Evolutionary conservation across 192 early-diverging fungal genomes (phyloP), one percentile per base, ranked within the genome.

Genomic region (Backusella mclennaniae): DNA sequence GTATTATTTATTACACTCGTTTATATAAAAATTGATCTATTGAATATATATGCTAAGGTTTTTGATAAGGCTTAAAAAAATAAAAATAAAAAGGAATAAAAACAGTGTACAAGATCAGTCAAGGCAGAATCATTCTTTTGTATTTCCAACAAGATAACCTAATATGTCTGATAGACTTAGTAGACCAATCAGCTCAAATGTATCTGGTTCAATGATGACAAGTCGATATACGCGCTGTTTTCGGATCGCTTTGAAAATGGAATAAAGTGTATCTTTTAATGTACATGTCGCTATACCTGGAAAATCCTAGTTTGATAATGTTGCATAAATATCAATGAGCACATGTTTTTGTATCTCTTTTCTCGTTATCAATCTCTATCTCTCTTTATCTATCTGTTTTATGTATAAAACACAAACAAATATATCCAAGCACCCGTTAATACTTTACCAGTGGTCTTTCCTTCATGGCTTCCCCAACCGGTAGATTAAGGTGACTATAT

Each of bases 271-370:
- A 84, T 97, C 95, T 42, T 84, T 88, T 71, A 92, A 75, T 3
- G 92, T 92, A 83, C 97, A 98, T 2, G 95, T 93, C 78, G 96
- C 95, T 14, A 98, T 95, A 2, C 96, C 97, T 15, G 93, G 87
- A 77, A 95, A 97, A 76, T 97, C 95, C 90, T 93, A 66, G 17
- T 9, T 63, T 26, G 21, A 59, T 29, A 59, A 23, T 1, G 56
- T 12, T 23, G n/a, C 9, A 26, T 12, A 14, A 26, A 59, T 26
- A 12, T 21, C 8, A 7, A 56, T 56, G 6, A 56, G 19, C 52
- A 56, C 19, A 56, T 21, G 19, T 11, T 11, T 56, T 56, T 56
- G 7, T 56, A 56, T 59, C 56, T 59, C 23, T 8, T 23, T n/a
- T 56, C 23, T 59, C n/a, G 21, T 26, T 59, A 21, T 59, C 23